Evolutionary conservation across 106 monocot genomes (phyloP), one percentile per base, ranked within the genome.

Genomic region (Posidonia australis): DNA sequence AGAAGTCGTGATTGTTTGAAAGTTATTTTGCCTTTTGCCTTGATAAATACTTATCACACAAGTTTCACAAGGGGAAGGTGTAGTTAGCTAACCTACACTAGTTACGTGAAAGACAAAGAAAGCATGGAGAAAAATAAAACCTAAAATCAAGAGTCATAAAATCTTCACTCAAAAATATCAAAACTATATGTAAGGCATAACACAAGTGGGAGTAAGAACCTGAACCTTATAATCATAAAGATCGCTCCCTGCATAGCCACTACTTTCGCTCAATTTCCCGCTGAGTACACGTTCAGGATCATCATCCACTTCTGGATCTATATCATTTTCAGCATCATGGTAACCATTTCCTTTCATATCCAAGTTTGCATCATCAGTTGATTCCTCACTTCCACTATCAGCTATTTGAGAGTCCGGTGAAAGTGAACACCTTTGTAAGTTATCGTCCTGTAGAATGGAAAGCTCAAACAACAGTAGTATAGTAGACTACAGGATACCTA

Each of bases 251-350:
- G 81, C 82, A 85, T 87, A 87, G 66, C 96, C 90, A 69, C 96
- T 98, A 84, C 90, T 98, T 75, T 98, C 96, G 68, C 96, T 90
- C 29, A 98, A 71, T 76, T 98, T 98, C 74, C 96, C 96, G 73
- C 96, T 98, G 25, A 87, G 78, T 42, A 87, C 68, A 28, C 85
- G 84, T 57, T 96, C 85, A 55, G 65, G 67, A 74, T 89, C 96
- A 70, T 80, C 81, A 55, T 77, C 75, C 36, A 77, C 58, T 76
- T 82, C 87, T 51, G 51, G 77, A 75, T 91, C 80, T 26, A 67
- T 66, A 72, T 81, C 81, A 66, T 87, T 85, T 71, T 87, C 85
- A 17, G 77, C 78, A 81, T 86, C 84, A 82, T 81, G 84, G 75
- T 75, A 85, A 20, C 96, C 85, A 79, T 83, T 85, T 49, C 65